A percentile compares a stretch with the other conserved stretches of the same genome.
These are phyloP conservation scores for Remersonia thermophila DNA, from an alignment of 2,329 filamentous ascomycete genomes.

Conservation along the genomic window DNA sequence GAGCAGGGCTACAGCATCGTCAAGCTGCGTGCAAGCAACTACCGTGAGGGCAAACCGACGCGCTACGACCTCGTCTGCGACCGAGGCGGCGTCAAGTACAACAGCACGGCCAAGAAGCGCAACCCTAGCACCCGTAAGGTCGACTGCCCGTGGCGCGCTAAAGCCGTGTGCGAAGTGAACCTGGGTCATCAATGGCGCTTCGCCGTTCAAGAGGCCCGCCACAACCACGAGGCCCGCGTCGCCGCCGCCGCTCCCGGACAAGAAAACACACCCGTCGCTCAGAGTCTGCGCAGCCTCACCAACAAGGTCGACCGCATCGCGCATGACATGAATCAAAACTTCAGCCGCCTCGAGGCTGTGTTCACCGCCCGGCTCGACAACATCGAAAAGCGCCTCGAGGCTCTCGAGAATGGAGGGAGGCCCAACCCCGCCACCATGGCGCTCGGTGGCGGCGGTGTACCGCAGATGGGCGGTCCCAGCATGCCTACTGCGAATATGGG, in stretches of 20 bases:
- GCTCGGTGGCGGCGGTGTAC: conserved; percentile 14
- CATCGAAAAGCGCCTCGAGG: conserved; percentile 30
- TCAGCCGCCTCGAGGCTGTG: conserved; percentile 37
- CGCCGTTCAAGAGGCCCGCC: conserved; percentile 44
- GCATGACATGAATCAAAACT: conserved; percentile 42
- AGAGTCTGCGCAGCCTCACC: conserved; percentile 43
- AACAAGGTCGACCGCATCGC: conserved; percentile 48
- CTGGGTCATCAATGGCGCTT: conserved; percentile 54
- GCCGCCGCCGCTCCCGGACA: conserved; percentile 41
- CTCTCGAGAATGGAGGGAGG: conserved; percentile 11
- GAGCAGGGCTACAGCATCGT: conserved; percentile 52
- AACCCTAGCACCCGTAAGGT: conserved; percentile 53
- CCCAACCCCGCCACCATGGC: neutral
- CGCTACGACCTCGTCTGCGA: conserved; percentile 52
- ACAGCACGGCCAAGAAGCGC: conserved; percentile 51
- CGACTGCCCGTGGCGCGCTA: conserved; percentile 50
- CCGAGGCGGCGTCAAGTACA: conserved; percentile 52
- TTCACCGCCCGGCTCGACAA: conserved; percentile 44
- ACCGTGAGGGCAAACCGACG: conserved; percentile 49
- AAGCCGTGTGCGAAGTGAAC: conserved; percentile 52
- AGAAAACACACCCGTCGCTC: conserved; percentile 45
- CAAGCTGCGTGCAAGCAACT: conserved; percentile 51
- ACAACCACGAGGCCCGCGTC: conserved; percentile 49
- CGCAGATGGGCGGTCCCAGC: conserved; percentile 16
- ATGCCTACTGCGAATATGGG: conserved; percentile 20